Evolutionary conservation across 1,284 basidiomycete genomes (phyloP), one percentile per base, ranked within the genome.

Genomic region (Irpex rosettiformis): DNA sequence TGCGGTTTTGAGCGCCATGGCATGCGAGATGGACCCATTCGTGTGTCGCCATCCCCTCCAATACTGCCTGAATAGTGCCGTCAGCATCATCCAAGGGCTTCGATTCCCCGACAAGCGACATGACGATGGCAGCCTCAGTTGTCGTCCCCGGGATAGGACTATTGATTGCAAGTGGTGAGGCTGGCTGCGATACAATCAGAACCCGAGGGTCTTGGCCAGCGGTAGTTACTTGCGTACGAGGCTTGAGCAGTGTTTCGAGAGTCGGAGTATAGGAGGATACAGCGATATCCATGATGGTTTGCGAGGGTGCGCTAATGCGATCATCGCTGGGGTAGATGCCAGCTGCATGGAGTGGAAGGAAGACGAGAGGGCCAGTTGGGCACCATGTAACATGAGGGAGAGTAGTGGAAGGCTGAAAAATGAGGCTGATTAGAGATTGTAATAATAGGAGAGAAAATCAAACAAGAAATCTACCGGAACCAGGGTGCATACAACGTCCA

Each of bases 1-100:
- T 18, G 13, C 33, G 13, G 40, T 64, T 58, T 40, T 65, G 64
- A 24, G 49, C 25, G 10, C 62, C 65, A 45, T 65, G 64, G 56
- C 65, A 66, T 13, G 62, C 65, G 48, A 65, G 37, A 58, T 66
- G 64, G 25, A 66, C 54, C 61, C 65, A 63, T 4, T 53, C 55
- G 51, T 55, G 54, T 10, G 56, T 27, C 21, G 55, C 21, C 30
- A 65, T 52, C 22, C 55, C 56, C n/a, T 45, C 29, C 21, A 57
- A 42, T 27, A 58, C 62, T 5, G 52, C 29, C 30, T 47, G 27
- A 1, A 43, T 16, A 6, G 58, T 56, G 28, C 57, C 59, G 8
- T 59, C 11, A 6, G 2, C n/a, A 10, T 18, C 42, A 6, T 45
- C 21, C 13, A 45, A n/a, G 7, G n/a, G 7, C 7, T 7, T 45